These are phyloP conservation scores for Fusarium chaquense DNA, from an alignment of 2,329 filamentous ascomycete genomes.

Conservation along the genomic window DNA sequence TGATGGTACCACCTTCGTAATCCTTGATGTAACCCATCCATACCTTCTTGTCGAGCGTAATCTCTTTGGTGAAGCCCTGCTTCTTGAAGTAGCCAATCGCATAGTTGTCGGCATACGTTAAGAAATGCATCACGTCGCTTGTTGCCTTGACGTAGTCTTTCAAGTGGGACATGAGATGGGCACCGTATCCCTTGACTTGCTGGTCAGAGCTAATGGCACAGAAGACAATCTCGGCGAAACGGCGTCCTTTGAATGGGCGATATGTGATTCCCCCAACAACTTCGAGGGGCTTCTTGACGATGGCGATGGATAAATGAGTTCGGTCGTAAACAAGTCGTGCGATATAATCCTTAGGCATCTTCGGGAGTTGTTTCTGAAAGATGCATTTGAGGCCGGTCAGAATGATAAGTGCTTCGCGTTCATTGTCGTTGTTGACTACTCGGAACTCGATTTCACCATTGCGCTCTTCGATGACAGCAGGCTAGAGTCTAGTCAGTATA, in stretches of 20 bases:
- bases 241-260: slow-evolving; percentile 88
- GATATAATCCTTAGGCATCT: slow-evolving; percentile 99
- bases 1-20: slow-evolving; percentile 98
- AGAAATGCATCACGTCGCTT: slow-evolving; percentile 96
- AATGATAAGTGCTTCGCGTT: slow-evolving; percentile 89
- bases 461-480: slow-evolving; percentile 92
- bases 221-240: slow-evolving; percentile 98
- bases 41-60: slow-evolving; percentile 86
- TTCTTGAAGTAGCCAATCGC: slow-evolving; percentile 99
- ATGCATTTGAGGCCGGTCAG: slow-evolving; percentile 96
- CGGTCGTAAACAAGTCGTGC: slow-evolving; percentile 97
- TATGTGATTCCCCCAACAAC: slow-evolving; percentile 98
- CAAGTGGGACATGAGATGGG: slow-evolving; percentile 96
- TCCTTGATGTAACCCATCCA: slow-evolving; percentile 99
- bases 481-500: slow-evolving; percentile 58
- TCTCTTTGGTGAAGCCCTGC: slow-evolving; percentile 98
- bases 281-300: slow-evolving; percentile 95
- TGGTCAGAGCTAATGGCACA: slow-evolving; percentile 98
- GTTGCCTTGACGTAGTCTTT: slow-evolving; percentile 99
- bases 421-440: slow-evolving; percentile 96
- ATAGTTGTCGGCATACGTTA: slow-evolving; percentile 99
- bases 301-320: slow-evolving; percentile 95
- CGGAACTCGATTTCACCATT: slow-evolving; percentile 96
- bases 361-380: slow-evolving; percentile 97
- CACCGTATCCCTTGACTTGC: slow-evolving; percentile 98